A percentile compares a stretch with the other conserved stretches of the same genome.
Conservation (phyloP, 129 eudicot species). For the Cynara cardunculus region DNA sequence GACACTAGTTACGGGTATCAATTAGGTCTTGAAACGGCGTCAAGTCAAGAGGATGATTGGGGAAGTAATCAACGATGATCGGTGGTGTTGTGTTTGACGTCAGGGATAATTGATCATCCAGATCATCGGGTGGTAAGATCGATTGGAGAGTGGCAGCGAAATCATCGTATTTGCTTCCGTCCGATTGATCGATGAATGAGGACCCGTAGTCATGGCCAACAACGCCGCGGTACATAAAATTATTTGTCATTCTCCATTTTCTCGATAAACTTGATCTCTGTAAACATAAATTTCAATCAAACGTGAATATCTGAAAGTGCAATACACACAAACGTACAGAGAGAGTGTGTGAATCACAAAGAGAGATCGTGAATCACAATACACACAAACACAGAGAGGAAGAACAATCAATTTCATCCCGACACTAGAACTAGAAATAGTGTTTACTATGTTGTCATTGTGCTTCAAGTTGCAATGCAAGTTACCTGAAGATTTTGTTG, state of each 20-base stretch:
- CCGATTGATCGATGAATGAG: background rate
- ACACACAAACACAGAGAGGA: too few relatives aligned
- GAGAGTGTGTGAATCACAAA: too few relatives aligned
- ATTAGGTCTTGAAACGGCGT: conserved; percentile 33
- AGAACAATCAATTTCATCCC: too few relatives aligned
- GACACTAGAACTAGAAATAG: background rate
- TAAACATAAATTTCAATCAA: background rate
- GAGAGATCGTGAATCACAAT: too few relatives aligned
- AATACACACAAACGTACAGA: too few relatives aligned
- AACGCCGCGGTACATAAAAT: background rate
- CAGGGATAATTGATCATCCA: background rate
- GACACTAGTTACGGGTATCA: conserved; percentile 28
- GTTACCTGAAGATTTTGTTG: background rate
- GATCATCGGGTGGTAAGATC: background rate
- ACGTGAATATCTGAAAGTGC: background rate
- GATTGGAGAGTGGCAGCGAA: background rate
- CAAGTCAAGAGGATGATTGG: conserved; percentile 3
- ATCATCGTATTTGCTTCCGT: background rate
- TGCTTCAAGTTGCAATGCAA: background rate
- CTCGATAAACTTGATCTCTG: background rate
- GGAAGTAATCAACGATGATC: background rate
- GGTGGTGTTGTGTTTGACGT: background rate
- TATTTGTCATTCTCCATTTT: background rate
- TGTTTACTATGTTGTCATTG: too few relatives aligned
- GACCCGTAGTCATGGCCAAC: background rate